Evolutionary conservation across 345 rosid species (phyloP).

Genomic region (Raphanus sativus): DNA sequence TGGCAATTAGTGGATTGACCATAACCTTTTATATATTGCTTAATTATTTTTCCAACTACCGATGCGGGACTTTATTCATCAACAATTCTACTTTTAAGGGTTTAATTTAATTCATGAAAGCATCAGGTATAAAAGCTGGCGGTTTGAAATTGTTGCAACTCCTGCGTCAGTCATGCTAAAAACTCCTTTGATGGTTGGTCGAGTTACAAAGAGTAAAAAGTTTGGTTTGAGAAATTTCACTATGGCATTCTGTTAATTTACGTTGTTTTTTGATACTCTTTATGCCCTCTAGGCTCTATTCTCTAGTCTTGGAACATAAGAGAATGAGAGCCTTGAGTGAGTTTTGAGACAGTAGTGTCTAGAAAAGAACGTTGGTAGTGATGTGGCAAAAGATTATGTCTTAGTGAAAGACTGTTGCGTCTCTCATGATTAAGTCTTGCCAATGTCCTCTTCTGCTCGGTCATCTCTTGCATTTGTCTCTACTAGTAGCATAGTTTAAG

Average conservation of each 20-base stretch:
- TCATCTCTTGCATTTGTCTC: conserved; percentile 45
- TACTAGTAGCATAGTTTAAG: conserved; percentile 48
- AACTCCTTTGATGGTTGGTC: neutral
- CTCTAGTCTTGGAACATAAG: neutral
- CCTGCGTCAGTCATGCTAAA: neutral
- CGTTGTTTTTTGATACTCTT: neutral
- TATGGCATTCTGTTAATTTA: neutral
- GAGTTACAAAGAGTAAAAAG: neutral
- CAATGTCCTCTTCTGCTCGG: conserved; percentile 35
- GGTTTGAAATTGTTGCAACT: neutral
- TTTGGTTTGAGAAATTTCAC: neutral
- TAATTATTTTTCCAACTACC: too few species aligned
- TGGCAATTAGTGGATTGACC: too few species aligned
- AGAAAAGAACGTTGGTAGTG: neutral
- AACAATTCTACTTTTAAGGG: too few species aligned
- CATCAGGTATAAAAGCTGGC: neutral
- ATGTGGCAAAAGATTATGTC: neutral
- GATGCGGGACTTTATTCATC: too few species aligned
- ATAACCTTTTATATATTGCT: too few species aligned
- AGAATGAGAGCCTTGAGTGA: neutral
- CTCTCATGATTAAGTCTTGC: conserved; percentile 23
- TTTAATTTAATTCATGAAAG: neutral
- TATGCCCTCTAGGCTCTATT: too few species aligned
- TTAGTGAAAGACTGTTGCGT: neutral
- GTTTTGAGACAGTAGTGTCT: neutral